A percentile compares a stretch with the other conserved stretches of the same genome.
Conservation (phyloP, 129 eudicot species). For the Ambrosia artemisiifolia region DNA sequence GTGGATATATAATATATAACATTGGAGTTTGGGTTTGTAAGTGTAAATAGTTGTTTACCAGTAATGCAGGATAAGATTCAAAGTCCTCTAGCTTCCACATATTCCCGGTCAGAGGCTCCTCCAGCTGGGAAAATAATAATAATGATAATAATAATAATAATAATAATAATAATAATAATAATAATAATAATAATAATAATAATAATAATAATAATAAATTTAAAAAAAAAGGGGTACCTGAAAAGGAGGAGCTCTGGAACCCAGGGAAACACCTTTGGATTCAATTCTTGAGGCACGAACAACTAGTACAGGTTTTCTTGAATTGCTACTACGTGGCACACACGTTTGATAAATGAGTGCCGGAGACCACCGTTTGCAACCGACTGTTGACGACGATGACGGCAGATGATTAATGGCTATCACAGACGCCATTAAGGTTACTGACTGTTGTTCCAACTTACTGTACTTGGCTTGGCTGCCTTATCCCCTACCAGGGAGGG, state of each 20-base stretch:
- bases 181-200: not conserved
- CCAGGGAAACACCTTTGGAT: slow-evolving; percentile 70
- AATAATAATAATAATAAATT: not conserved
- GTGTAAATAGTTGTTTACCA: slow-evolving; percentile 37
- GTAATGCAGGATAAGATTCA: slow-evolving; percentile 75
- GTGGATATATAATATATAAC: too few species aligned
- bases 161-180: not conserved
- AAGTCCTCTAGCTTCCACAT: slow-evolving; percentile 77
- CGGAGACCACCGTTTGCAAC: slow-evolving; percentile 13
- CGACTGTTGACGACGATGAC: slow-evolving; percentile 2
- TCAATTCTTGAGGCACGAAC: slow-evolving; percentile 78
- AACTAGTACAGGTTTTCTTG: slow-evolving; percentile 42
- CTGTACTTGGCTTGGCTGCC: not conserved
- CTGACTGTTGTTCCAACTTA: not conserved
- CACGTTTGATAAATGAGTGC: slow-evolving; percentile 20
- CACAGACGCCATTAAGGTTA: slow-evolving; percentile 27
- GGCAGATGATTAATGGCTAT: slow-evolving; percentile 5
- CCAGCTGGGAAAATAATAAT: slow-evolving; percentile 42
- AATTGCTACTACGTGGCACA: slow-evolving; percentile 24
- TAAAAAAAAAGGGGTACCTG: too few species aligned
- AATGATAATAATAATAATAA: not conserved
- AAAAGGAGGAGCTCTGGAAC: slow-evolving; percentile 76
- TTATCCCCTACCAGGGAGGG: slow-evolving; percentile 8
- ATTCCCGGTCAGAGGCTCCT: slow-evolving; percentile 87
- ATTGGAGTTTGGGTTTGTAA: too few species aligned